These are phyloP conservation scores for Blastobotrys illinoisensis DNA, from an alignment of 1,139 yeast species.

Conservation along the genomic window DNA sequence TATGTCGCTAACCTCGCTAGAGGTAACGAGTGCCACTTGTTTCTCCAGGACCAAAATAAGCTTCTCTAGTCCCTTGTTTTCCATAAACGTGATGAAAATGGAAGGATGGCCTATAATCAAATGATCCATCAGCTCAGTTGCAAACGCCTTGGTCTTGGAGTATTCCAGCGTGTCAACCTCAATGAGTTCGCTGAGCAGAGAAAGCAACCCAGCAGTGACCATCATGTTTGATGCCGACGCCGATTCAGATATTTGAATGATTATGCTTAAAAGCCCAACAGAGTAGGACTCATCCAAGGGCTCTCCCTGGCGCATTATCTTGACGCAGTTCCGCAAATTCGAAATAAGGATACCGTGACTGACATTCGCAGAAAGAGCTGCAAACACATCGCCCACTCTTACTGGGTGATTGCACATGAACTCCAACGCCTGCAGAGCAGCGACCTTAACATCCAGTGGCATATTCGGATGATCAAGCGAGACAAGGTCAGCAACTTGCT, in stretches of 20 bases:
- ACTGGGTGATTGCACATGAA: slow-evolving; percentile 62
- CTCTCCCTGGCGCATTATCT: slow-evolving; percentile 40
- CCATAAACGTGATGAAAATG: slow-evolving; percentile 55
- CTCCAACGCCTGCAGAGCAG: slow-evolving; percentile 66
- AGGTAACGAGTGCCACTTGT: slow-evolving; percentile 63
- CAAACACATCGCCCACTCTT: slow-evolving; percentile 72
- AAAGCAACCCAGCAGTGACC: slow-evolving; percentile 66
- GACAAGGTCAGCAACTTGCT: slow-evolving; percentile 63
- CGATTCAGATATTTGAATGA: slow-evolving; percentile 26
- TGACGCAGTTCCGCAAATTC: slow-evolving; percentile 56
- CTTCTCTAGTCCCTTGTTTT: slow-evolving; percentile 57
- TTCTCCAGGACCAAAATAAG: slow-evolving; percentile 57
- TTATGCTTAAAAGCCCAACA: slow-evolving; percentile 26
- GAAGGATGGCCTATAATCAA: slow-evolving; percentile 46
- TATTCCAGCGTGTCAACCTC: slow-evolving; percentile 41
- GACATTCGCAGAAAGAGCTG: slow-evolving; percentile 86
- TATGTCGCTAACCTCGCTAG: slow-evolving; percentile 48
- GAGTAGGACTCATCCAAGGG: slow-evolving; percentile 31
- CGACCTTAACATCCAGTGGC: slow-evolving; percentile 43
- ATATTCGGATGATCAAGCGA: slow-evolving; percentile 53
- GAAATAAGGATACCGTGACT: slow-evolving; percentile 80
- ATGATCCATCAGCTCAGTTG: slow-evolving; percentile 54
- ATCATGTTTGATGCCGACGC: slow-evolving; percentile 36
- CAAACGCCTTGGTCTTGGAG: slow-evolving; percentile 60
- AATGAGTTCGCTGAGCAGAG: slow-evolving; percentile 59